Base-by-base conservation (phyloP, 768 basidiomycete genomes). In the Termitomyces sp. region DNA sequence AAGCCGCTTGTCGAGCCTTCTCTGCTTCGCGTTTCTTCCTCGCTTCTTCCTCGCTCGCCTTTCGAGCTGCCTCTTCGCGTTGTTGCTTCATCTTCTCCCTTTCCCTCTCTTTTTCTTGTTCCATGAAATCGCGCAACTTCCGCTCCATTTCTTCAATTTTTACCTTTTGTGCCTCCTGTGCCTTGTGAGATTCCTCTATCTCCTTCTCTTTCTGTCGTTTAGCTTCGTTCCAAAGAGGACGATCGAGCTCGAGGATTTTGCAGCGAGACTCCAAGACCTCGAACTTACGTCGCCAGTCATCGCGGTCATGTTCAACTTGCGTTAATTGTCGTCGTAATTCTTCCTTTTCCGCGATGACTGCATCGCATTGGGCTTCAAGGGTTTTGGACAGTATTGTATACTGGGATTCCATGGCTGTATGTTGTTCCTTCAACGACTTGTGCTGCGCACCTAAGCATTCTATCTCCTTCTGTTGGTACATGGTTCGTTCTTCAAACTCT, bases 221-320 rank as follows among this genome's bases (percentile, higher is more conserved):
- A 10, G 58, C 50, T 48, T 56, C 50, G 47, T 64, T 50, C 59
- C 60, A 60, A 2, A 50, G 23, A 32, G 57, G 58, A n/a, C 61
- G 55, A 46, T 66, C 61, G 5, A 48, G 50, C 50, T 66, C 63
- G 1, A 65, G 30, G 13, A 66, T 55, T 48, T 61, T 66, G 12
- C 64, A 47, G 12, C 62, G 57, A 18, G 66, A 64, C 12, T 65
- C 61, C 9, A 59, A 35, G 13, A 65, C 30, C 23, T 30, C 32
- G 26, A 50, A 61, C 26, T 59, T 51, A 32, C 52, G 53, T 44
- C 57, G 47, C 57, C 62, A 63, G 2, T 58, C 57, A 38, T 58
- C 58, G 7, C 53, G 46, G 33, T 51, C 32, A 18, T 23, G 33
- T 13, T 62, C 28, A 0, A 43, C 56, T 38, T 49, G 26, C n/a